Base-by-base conservation (phyloP, 305 asterid species). In the Fraxinus latifolia region DNA sequence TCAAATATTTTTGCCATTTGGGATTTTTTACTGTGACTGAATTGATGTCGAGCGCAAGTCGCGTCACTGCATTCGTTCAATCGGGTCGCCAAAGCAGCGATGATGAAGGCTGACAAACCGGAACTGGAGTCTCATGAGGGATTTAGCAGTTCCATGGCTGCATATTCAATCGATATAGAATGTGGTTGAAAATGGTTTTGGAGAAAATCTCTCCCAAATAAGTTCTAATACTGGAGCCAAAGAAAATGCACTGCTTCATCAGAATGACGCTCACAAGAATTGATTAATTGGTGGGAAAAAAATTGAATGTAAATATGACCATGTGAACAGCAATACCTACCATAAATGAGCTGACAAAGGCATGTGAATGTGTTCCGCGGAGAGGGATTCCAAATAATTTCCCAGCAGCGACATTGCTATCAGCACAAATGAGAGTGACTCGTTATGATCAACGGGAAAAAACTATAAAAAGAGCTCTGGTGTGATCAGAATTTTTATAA, bases 331-430 rank as follows among this genome's bases (percentile, higher is more conserved):
- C 74, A 29, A 15, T 70, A 86, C 92, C 82, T 85, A 96, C 99
- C 99, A 89, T 88, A 85, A 91, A 96, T 81, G 99, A 94, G 94
- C 98, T 94, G 85, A 94, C 97, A 86, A 94, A 96, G 84, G 98
- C 98, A 89, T 96, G 99, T 60, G 99, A 96, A 87, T 96, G 98
- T 53, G 99, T 96, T 86, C 99, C 99, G n/a, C 99, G 96, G 55
- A 96, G 98, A 75, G 99, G 99, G 80, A 96, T 96, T 83, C 99
- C 99, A 85, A 96, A 96, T 87, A 94, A 86, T 87, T 89, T 93
- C 77, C 98, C 99, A 85, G 99, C 98, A 84, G 98, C 98, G 77
- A 94, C 98, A 87, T 96, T 96, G 89, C 98, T 96, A 96, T 86
- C 74, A 83, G 39, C 73, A 82, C 67, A 83, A 77, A 77, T 79